Percentiles rank a stretch among this genome's conserved stretches.
phyloP scores from a whole-genome alignment of 345 rosid species.

The Dipteronia sinensis region DNA sequence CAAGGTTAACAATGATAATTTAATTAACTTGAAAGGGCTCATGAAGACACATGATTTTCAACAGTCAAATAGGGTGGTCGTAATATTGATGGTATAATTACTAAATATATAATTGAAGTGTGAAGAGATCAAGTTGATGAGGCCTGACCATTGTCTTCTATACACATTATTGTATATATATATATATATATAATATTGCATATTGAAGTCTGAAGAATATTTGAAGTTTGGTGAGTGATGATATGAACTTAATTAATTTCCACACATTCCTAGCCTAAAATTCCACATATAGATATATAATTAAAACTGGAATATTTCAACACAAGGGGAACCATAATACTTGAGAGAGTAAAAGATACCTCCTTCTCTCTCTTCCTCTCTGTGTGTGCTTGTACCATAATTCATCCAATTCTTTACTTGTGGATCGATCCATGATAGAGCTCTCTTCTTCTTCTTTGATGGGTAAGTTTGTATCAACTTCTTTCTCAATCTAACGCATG shows the following conservation, averaged over 20 bases:
- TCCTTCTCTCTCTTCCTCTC: slow-evolving; percentile 2
- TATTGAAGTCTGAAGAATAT: slow-evolving; percentile 18
- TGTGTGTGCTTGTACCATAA: background rate
- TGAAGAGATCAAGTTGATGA: slow-evolving; percentile 8
- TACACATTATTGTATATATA: slow-evolving; percentile 5
- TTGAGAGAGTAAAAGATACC: background rate
- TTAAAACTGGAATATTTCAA: background rate
- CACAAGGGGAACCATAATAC: background rate
- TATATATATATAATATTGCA: background rate
- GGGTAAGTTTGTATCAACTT: slow-evolving; percentile 10
- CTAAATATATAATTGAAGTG: slow-evolving; percentile 1
- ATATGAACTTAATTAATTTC: slow-evolving; percentile 11
- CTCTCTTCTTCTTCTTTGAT: background rate
- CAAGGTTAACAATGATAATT: slow-evolving; percentile 20
- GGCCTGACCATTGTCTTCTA: slow-evolving; percentile 35
- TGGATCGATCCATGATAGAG: slow-evolving; percentile 13
- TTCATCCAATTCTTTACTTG: background rate
- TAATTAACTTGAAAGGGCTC: slow-evolving; percentile 26
- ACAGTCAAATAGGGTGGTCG: slow-evolving; percentile 14
- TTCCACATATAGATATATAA: background rate
- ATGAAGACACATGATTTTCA: slow-evolving; percentile 23
- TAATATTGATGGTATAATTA: background rate
- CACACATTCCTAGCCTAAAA: slow-evolving; percentile 15
- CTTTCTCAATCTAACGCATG: background rate
- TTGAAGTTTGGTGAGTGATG: slow-evolving; percentile 17